Conservation (phyloP, 2,329 filamentous ascomycete species). For the Dactylellina leptospora region DNA sequence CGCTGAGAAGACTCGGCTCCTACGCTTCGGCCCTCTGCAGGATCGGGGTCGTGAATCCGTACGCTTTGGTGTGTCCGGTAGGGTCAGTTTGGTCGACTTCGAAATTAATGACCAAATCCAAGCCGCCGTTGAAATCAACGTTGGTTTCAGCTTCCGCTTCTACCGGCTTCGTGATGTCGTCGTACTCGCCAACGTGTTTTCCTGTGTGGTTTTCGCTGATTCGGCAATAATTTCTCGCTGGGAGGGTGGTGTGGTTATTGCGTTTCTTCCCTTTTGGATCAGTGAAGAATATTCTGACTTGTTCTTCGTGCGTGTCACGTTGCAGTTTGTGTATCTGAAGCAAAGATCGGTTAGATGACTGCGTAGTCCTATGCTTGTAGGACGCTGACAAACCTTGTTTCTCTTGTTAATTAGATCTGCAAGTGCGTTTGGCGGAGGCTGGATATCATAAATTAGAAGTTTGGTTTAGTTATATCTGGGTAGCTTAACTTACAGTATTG, state of each 20-base stretch:
- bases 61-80: slow-evolving; percentile 84
- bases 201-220: slow-evolving; percentile 81
- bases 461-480: slow-evolving; percentile 73
- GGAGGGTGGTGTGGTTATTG: slow-evolving; percentile 80
- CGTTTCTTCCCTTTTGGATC: slow-evolving; percentile 88
- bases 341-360: background rate
- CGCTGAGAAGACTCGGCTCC: slow-evolving; percentile 37
- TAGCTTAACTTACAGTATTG: slow-evolving; percentile 71
- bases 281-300: slow-evolving; percentile 91
- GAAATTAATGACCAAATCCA: slow-evolving; percentile 88
- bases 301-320: slow-evolving; percentile 85
- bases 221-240: slow-evolving; percentile 93
- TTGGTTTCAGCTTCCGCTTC: slow-evolving; percentile 45
- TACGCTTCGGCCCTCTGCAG: slow-evolving; percentile 61
- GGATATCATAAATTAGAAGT: background rate
- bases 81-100: slow-evolving; percentile 88
- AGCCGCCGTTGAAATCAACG: slow-evolving; percentile 69
- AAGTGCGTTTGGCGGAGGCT: slow-evolving; percentile 61
- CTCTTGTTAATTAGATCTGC: slow-evolving; percentile 92
- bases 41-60: slow-evolving; percentile 83
- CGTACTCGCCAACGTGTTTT: slow-evolving; percentile 55
- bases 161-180: slow-evolving; percentile 45
- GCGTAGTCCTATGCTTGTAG: background rate
- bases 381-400: slow-evolving; percentile 72
- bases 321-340: slow-evolving; percentile 72